Percentiles rank a stretch among this genome's conserved stretches.
Conservation (phyloP, 2,329 filamentous ascomycete species). For the Aureobasidium vineae region DNA sequence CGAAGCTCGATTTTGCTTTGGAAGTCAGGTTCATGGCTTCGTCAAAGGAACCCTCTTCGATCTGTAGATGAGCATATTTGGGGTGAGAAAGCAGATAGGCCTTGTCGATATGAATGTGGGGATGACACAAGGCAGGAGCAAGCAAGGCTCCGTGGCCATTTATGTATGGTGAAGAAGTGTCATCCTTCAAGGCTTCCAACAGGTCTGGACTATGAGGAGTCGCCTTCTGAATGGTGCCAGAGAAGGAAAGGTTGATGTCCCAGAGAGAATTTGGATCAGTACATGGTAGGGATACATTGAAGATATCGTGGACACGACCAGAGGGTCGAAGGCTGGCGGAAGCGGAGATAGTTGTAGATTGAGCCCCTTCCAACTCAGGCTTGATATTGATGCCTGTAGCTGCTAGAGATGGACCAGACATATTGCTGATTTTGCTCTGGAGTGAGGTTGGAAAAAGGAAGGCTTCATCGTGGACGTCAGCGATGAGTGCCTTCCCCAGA, state of each 20-base stretch:
- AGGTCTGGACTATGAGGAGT: conserved; percentile 33
- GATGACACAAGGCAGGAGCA: conserved; percentile 63
- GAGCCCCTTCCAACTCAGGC: conserved; percentile 37
- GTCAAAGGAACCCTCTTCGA: conserved; percentile 60
- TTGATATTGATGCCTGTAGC: conserved; percentile 39
- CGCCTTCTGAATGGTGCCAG: conserved; percentile 36
- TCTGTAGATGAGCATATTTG: conserved; percentile 60
- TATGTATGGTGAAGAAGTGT: conserved; percentile 34
- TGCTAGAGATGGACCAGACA: conserved; percentile 36
- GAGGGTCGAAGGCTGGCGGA: background rate
- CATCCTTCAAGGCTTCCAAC: background rate
- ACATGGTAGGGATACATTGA: conserved; percentile 39
- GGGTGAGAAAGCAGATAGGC: conserved; percentile 59
- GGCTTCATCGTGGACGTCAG: conserved; percentile 1
- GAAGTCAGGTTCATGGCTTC: conserved; percentile 62
- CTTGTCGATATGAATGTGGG: conserved; percentile 71
- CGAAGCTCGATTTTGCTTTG: conserved; percentile 63
- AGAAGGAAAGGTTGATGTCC: conserved; percentile 37
- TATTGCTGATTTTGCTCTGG: conserved; percentile 23
- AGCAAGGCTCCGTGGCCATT: conserved; percentile 46
- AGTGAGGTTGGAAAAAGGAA: background rate
- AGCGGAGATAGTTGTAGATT: conserved; percentile 24
- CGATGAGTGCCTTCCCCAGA: background rate
- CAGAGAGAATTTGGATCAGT: conserved; percentile 38
- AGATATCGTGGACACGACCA: conserved; percentile 21